phyloP scores from a whole-genome alignment of 805 yeast species.

The Ogataea angusta region DNA sequence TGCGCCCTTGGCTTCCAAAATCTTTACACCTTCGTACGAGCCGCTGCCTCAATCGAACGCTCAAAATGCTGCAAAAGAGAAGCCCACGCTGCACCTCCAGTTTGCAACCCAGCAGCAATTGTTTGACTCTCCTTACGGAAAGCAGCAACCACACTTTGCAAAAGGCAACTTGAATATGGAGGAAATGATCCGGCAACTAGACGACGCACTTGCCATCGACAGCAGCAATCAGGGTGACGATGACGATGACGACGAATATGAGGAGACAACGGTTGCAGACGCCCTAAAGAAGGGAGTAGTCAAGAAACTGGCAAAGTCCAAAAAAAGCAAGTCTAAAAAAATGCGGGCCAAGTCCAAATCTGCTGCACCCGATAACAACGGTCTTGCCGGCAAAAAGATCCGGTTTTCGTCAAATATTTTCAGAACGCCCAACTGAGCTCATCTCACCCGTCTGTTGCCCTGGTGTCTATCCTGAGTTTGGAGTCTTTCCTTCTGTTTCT shows the following conservation, averaged over 20 bases:
- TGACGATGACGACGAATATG: conserved; percentile 3
- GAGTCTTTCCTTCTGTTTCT: not conserved
- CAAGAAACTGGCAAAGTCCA: conserved; percentile 5
- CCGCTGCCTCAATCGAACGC: not conserved
- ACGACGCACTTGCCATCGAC: conserved; percentile 2
- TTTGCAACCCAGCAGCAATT: conserved; percentile 25
- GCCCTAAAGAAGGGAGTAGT: conserved; percentile 1
- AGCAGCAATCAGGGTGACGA: conserved; percentile 3
- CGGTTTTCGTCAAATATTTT: conserved; percentile 20
- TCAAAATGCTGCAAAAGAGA: conserved; percentile 1
- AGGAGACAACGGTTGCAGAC: not conserved
- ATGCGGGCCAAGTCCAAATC: conserved; percentile 3
- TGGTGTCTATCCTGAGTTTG: not conserved
- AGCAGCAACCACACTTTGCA: not conserved
- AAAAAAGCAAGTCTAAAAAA: conserved; percentile 7
- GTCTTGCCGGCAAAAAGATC: conserved; percentile 10
- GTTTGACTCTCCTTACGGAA: not conserved
- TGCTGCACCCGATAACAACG: not conserved
- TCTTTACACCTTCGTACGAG: not conserved
- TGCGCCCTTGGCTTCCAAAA: not conserved
- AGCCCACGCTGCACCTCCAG: conserved; percentile 15
- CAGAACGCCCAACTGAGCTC: conserved; percentile 10
- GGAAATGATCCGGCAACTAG: not conserved
- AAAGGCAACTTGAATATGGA: no score
- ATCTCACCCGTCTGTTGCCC: not conserved